Percentiles rank a stretch among this genome's conserved stretches.
These are phyloP conservation scores for Furcasterigmium sp. DNA, from an alignment of 2,329 filamentous ascomycete genomes.

Conservation along the genomic window DNA sequence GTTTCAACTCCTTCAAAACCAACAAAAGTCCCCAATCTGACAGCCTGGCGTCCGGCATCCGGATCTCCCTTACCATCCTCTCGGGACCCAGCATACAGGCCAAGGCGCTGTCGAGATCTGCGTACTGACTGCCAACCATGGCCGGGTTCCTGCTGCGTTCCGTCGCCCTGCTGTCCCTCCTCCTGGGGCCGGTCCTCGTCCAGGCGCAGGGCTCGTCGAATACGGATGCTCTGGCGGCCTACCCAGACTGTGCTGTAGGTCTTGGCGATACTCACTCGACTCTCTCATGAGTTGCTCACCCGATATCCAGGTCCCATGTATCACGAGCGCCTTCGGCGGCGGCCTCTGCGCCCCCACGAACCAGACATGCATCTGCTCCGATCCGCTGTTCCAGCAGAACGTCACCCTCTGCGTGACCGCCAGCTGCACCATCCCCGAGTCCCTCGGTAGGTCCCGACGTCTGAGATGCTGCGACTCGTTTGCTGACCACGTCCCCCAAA, in stretches of 20 bases:
- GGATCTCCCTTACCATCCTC: too few relatives aligned
- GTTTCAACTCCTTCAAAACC: too few relatives aligned
- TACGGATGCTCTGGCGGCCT: not conserved
- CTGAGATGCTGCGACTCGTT: not conserved
- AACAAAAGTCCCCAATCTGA: too few relatives aligned
- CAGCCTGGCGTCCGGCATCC: too few relatives aligned
- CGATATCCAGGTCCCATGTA: slow-evolving; percentile 6
- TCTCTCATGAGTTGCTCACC: not conserved
- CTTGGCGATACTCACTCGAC: too few relatives aligned
- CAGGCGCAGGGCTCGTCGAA: too few relatives aligned
- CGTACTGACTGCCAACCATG: too few relatives aligned
- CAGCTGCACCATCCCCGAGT: slow-evolving; percentile 15
- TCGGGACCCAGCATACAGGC: too few relatives aligned
- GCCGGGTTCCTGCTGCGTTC: not conserved
- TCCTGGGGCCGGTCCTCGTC: too few relatives aligned
- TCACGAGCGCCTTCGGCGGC: slow-evolving; percentile 6
- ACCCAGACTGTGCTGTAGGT: slow-evolving; percentile 1
- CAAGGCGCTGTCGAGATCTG: too few relatives aligned
- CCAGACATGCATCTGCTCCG: slow-evolving; percentile 16
- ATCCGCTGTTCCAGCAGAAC: slow-evolving; percentile 10
- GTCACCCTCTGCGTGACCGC: slow-evolving; percentile 14
- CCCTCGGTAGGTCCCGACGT: slow-evolving; percentile 8
- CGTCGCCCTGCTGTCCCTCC: not conserved
- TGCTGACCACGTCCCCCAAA: not conserved
- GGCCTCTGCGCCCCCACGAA: slow-evolving; percentile 14